Evolutionary conservation across 768 basidiomycete genomes (phyloP), one percentile per base, ranked within the genome.

Genomic region (Chalciporus chontae): DNA sequence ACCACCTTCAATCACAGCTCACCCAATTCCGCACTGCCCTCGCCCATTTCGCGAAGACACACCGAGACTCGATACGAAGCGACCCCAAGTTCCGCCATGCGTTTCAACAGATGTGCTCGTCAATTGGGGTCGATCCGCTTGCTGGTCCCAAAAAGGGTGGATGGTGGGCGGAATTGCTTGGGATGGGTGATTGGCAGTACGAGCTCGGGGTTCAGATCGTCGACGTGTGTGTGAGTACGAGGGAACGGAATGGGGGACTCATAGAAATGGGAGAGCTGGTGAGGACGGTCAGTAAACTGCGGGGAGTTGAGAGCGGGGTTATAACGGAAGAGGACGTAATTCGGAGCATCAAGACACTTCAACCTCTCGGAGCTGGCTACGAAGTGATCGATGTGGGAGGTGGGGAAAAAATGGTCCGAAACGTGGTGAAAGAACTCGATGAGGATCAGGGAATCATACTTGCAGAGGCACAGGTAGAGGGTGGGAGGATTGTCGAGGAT

Each of bases 201-300:
- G 94, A 96, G 62, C 80, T 98, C 6, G 92, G 93, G 9, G 92
- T 97, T 34, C 95, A 95, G 72, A 88, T 95, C 53, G 91, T 96
- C 44, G 92, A 93, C 64, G 79, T 94, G 38, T 94, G 91, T 59
- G 86, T 94, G 40, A 87, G 81, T 71, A 94, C 90, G 14, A 76
- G 92, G 49, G 88, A 90, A 57, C 74, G 85, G 40, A 97, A 97
- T 60, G 96, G 96, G 0, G 96, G 96, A 0, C 70, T 99, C 45
- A 91, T 99, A 42, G 87, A 90, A 61, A 80, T 98, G 76, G 75
- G 77, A 6, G 94, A 98, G 66, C 76, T 98, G 39, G 72, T 96
- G 21, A 71, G 87, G 46, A 75, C 91, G 49, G 80, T 99, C 49
- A 80, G 79, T 55, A 84, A 81, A 65, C 71, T 97, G 36, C 77